Conservation (phyloP, 169 alveolate species). For the Eimeria praecox region DNA sequence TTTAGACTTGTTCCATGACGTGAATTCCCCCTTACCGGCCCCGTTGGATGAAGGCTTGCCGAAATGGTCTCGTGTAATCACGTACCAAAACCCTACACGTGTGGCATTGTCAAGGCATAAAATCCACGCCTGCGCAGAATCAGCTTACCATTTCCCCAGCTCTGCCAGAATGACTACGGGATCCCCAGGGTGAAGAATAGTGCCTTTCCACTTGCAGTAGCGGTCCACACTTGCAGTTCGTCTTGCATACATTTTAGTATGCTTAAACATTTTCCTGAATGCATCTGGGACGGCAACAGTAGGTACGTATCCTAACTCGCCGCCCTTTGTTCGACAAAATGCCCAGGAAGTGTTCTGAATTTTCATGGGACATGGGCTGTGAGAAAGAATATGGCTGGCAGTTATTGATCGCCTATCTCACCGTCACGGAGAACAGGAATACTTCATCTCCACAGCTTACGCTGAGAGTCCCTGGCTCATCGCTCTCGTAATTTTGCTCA, state of each 20-base stretch:
- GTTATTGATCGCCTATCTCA: not conserved
- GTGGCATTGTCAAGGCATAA: not conserved
- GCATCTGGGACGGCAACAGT: conserved; percentile 46
- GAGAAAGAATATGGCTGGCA: not conserved
- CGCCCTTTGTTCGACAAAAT: conserved; percentile 22
- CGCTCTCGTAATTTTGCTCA: conserved; percentile 64
- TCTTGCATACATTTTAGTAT: conserved; percentile 49
- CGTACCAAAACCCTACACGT: conserved; percentile 33
- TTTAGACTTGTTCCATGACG: not conserved
- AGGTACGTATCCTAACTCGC: conserved; percentile 52
- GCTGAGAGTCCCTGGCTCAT: conserved; percentile 40
- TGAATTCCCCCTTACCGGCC: conserved; percentile 10
- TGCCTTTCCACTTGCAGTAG: conserved; percentile 38
- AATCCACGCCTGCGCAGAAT: not conserved
- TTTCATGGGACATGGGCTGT: not conserved
- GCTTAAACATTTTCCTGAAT: conserved; percentile 50
- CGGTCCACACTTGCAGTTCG: conserved; percentile 44
- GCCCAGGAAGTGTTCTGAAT: conserved; percentile 51
- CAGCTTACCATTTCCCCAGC: conserved; percentile 23
- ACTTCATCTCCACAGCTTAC: conserved; percentile 28
- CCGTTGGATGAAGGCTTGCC: conserved; percentile 24
- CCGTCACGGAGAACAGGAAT: conserved; percentile 34
- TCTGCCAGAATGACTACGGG: conserved; percentile 38
- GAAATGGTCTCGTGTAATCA: conserved; percentile 22
- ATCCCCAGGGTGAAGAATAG: conserved; percentile 1